Evolutionary conservation across 164 flowering plant genomes (phyloP), one percentile per base, ranked within the genome.

Genomic region (Brasenia schreberi): DNA sequence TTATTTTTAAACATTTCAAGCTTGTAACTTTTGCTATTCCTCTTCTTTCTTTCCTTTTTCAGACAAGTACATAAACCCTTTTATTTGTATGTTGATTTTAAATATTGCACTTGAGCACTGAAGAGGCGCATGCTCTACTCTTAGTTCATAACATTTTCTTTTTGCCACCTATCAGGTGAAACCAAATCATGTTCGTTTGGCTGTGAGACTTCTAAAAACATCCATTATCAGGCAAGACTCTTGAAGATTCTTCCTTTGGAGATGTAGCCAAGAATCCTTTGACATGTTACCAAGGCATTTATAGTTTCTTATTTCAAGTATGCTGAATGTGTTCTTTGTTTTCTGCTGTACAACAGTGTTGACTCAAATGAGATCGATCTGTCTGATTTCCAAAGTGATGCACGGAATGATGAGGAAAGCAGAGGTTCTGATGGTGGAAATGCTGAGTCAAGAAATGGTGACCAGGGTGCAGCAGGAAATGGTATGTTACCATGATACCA

Each of bases 321-420:
- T 27, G 19, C 42, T 56, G 7, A 39, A 56, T 42, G n/a, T 67
- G 63, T 17, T 39, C 18, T 65, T 65, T 49, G 5, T 65, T 49
- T 14, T 23, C 18, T 66, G n/a, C 5, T 43, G n/a, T 62, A 14
- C 9, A 59, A 71, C 83, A 94, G 97, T 81, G 98, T 94, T 76
- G 97, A 91, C 76, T 91, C 98, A 2, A 80, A 82, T 69, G 95
- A 89, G 81, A 85, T 94, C 66, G 99, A 94, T 79, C 81, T 94
- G 18, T 91, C 99, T 68, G 96, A 91, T 76, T 91, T 91, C 77
- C 91, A 90, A 77, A 90, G 81, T 59, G 73, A 75, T 60, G 16
- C 11, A 60, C 63, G 4, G 61, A 77, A 58, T 71, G 70, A 63
- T 56, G 76, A 70, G 70, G 78, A 63, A 64, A 71, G 64, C 60